These are phyloP conservation scores for Teunomyces atbi DNA, from an alignment of 805 yeast genomes.

Conservation along the genomic window DNA sequence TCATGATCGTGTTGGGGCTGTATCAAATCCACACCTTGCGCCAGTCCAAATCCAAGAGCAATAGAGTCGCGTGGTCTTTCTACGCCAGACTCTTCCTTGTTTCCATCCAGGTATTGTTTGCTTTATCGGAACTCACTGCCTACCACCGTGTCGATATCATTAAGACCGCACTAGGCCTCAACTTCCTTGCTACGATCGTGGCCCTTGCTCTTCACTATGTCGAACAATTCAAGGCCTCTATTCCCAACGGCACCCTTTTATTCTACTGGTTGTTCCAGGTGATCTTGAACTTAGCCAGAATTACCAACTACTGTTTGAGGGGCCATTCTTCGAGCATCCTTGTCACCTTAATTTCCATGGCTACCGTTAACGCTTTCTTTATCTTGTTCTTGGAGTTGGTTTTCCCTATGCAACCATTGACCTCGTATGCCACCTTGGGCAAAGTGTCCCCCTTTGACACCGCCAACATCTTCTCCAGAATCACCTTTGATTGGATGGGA, in stretches of 20 bases:
- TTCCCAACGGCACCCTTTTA: constrained; percentile 67
- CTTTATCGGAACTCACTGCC: constrained; percentile 16
- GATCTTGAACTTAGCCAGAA: constrained; percentile 46
- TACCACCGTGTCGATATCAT: constrained; percentile 22
- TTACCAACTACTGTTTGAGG: constrained; percentile 42
- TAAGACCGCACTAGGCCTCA: constrained; percentile 22
- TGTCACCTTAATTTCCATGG: constrained; percentile 36
- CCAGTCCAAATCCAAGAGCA: constrained; percentile 26
- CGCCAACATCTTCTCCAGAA: constrained; percentile 62
- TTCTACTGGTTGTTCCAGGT: constrained; percentile 70
- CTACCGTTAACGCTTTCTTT: constrained; percentile 36
- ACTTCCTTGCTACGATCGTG: constrained; percentile 46
- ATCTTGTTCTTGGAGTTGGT: constrained; percentile 46
- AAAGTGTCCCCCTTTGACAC: constrained; percentile 43
- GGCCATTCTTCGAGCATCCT: constrained; percentile 28
- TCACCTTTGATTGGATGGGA: constrained; percentile 92
- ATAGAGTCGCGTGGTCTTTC: constrained; percentile 37
- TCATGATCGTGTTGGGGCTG: constrained; percentile 44
- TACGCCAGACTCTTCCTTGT: constrained; percentile 42
- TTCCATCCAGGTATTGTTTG: constrained; percentile 38
- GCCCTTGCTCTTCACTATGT: constrained; percentile 61
- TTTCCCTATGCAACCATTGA: constrained; percentile 29
- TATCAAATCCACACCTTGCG: constrained; percentile 35
- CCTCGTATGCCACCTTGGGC: constrained; percentile 2
- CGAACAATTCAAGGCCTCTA: constrained; percentile 64